These are phyloP conservation scores for Stemphylium lycopersici DNA, from an alignment of 2,329 filamentous ascomycete species.

Conservation along the genomic window DNA sequence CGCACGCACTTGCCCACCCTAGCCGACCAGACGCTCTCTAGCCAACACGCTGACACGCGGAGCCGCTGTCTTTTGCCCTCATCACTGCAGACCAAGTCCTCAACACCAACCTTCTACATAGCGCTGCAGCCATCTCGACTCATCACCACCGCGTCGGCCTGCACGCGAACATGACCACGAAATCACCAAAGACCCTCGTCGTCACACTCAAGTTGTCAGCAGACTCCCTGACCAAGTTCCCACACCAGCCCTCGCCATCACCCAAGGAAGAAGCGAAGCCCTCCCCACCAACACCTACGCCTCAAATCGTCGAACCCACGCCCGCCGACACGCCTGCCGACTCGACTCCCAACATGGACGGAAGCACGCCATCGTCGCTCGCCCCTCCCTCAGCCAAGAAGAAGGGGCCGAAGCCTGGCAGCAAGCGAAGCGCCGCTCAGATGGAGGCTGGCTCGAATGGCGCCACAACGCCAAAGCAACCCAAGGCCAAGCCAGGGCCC, in stretches of 20 bases:
- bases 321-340: conserved; percentile 51
- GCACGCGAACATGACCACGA: conserved; percentile 43
- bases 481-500: conserved; percentile 85
- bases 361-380: conserved; percentile 47
- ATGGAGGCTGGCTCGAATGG: conserved; percentile 56
- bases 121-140: conserved; percentile 23
- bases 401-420: conserved; percentile 72
- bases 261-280: conserved; percentile 45
- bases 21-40: conserved; percentile 5
- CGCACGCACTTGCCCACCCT: not conserved
- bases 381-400: conserved; percentile 66
- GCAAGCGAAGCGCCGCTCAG: conserved; percentile 63
- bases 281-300: conserved; percentile 46
- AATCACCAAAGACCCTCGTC: conserved; percentile 40
- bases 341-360: conserved; percentile 44
- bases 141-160: conserved; percentile 29
- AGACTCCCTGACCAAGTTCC: conserved; percentile 37
- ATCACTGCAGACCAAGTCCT: conserved; percentile 8
- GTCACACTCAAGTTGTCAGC: conserved; percentile 44
- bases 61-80: conserved; percentile 14
- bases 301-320: conserved; percentile 45
- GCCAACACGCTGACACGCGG: conserved; percentile 16
- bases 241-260: conserved; percentile 30
- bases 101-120: conserved; percentile 16
- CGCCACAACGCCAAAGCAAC: conserved; percentile 59